phyloP scores from a whole-genome alignment of 78 protist species.

The Blattamonas nauphoetae region DNA sequence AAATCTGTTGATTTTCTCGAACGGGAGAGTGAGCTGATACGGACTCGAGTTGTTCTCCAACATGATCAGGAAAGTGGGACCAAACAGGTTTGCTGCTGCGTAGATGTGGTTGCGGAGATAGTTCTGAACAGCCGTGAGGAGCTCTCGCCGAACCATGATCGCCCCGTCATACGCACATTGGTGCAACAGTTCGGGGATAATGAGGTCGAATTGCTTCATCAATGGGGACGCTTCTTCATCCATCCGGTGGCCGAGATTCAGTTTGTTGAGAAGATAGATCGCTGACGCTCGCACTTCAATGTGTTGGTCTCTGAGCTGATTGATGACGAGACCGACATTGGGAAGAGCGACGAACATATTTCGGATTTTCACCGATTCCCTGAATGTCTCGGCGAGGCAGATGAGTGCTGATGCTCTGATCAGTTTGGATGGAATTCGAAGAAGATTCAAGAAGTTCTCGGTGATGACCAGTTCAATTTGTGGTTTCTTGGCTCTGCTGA shows the following conservation, averaged over 20 bases:
- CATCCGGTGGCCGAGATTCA: background rate
- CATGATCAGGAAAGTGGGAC: background rate
- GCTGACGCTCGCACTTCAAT: slow-evolving; percentile 62
- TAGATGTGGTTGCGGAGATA: background rate
- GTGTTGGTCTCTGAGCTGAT: slow-evolving; percentile 35
- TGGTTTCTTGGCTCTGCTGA: background rate
- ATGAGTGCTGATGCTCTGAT: slow-evolving; percentile 24
- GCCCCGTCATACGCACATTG: background rate
- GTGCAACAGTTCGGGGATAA: background rate
- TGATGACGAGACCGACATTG: slow-evolving; percentile 37
- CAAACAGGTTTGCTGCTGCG: background rate
- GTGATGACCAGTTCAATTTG: background rate
- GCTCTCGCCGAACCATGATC: background rate
- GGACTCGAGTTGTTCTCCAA: background rate
- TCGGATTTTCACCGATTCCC: slow-evolving; percentile 41
- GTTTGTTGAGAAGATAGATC: slow-evolving; percentile 48
- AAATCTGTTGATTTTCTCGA: too few relatives aligned
- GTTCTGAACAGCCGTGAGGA: background rate
- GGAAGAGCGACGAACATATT: slow-evolving; percentile 36
- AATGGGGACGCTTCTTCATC: background rate
- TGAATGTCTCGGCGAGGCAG: slow-evolving; percentile 8
- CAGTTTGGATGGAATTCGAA: background rate
- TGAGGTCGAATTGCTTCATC: background rate
- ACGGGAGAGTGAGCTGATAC: background rate
- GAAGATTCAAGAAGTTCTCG: background rate